Evolutionary conservation across 2,329 filamentous ascomycete species (phyloP), one percentile per base, ranked within the genome.

Genomic region (Hymenoscyphus linearis): DNA sequence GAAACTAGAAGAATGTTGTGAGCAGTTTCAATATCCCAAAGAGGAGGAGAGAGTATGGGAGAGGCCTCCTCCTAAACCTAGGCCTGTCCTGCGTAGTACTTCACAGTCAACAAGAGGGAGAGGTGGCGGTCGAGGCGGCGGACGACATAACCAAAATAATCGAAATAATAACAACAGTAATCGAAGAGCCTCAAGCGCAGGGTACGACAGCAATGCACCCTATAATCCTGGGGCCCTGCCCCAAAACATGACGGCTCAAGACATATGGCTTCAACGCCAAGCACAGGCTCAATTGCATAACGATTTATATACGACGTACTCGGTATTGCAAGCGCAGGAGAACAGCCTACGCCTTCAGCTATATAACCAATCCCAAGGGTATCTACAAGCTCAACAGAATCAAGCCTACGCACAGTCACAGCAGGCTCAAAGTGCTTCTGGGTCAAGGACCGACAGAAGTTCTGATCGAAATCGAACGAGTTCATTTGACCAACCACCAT

Each of bases 1-100:
- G 25, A 91, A 95, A 68, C 80, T 99, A 52, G 84, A 86, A 4
- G 87, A 91, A 69, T 93, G 89, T 72, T 97, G 93, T 74, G 90
- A 96, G 73, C 85, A 93, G 72, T 99, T 88, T 70, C 85, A 90
- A 61, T 97, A 89, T 69, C 95, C 95, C 3, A 89, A 90, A 72
- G 92, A 96, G 70, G 83, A 86, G 70, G 65, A 70, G 58, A 78
- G 77, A 62, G 78, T 83, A 50, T 86, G 80, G 70, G 81, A 84
- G 64, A 82, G 84, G 62, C 84, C 83, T n/a, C 73, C 79, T 2
- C 73, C 78, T 5, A 78, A 80, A 40, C 76, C 84, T 35, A 80
- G 82, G 16, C 84, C 84, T 10, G 77, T 73, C 26, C 62, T 69
- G 31, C 67, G 85, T 63, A 87, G 84, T 70, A 82, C 84, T 27